phyloP scores from a whole-genome alignment of 2,329 filamentous ascomycete species.

The Colletotrichum sp. region DNA sequence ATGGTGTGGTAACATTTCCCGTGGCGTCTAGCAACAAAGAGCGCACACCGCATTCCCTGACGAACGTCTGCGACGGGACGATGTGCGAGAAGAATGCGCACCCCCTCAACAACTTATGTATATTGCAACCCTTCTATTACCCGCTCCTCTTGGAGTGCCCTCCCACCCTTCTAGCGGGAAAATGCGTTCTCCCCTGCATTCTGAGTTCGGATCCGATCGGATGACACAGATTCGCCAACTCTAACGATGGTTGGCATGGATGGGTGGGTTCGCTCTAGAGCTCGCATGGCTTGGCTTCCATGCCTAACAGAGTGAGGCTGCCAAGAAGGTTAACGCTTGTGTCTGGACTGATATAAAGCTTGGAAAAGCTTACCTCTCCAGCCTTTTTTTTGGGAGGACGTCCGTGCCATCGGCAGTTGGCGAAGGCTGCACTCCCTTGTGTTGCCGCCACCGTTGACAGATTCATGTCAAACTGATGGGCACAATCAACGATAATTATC shows the following conservation, averaged over 20 bases:
- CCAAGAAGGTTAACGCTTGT: constrained; percentile 17
- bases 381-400: background rate
- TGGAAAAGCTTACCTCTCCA: background rate
- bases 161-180: background rate
- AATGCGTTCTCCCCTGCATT: background rate
- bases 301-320: constrained; percentile 9
- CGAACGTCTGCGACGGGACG: background rate
- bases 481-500: background rate
- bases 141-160: background rate
- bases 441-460: background rate
- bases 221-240: constrained; percentile 21
- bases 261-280: background rate
- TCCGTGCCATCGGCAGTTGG: constrained; percentile 6
- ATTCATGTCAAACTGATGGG: background rate
- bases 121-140: background rate
- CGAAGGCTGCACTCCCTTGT: background rate
- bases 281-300: background rate
- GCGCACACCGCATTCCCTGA: background rate
- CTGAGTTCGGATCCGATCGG: constrained; percentile 8
- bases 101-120: background rate
- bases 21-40: background rate
- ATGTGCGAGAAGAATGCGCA: background rate
- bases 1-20: background rate
- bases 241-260: background rate
- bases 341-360: constrained; percentile 14